Percentiles rank a stretch among this genome's conserved stretches.
These are phyloP conservation scores for Didymella lethalis DNA, from an alignment of 2,329 filamentous ascomycete genomes.

Conservation along the genomic window DNA sequence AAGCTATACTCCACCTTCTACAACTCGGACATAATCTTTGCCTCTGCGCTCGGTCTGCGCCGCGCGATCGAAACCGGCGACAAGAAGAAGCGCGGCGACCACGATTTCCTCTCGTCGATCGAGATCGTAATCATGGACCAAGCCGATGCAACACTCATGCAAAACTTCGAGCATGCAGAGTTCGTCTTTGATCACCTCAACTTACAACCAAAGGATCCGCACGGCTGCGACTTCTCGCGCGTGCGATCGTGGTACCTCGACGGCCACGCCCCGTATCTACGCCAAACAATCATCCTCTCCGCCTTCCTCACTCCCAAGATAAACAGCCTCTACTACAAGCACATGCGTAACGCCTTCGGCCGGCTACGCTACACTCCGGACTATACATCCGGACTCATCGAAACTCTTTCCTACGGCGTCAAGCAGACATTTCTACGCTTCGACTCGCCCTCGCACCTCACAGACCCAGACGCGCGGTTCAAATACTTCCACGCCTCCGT, in stretches of 20 bases:
- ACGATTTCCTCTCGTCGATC: conserved; percentile 92
- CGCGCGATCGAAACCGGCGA: conserved; percentile 86
- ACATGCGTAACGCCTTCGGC: conserved; percentile 82
- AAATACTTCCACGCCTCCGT: conserved; percentile 87
- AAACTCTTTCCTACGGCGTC: conserved; percentile 70
- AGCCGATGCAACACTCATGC: conserved; percentile 92
- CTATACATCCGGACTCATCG: conserved; percentile 76
- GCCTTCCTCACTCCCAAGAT: conserved; percentile 90
- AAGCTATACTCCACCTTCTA: conserved; percentile 97
- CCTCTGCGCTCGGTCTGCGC: conserved; percentile 86
- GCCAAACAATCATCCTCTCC: conserved; percentile 84
- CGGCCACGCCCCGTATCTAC: conserved; percentile 77
- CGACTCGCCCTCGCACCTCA: conserved; percentile 71
- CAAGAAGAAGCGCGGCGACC: conserved; percentile 69
- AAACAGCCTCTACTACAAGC: conserved; percentile 76
- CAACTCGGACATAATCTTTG: conserved; percentile 92
- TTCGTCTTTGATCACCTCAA: conserved; percentile 93
- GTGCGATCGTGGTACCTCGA: conserved; percentile 95
- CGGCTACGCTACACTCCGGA: conserved; percentile 74
- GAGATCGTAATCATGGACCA: conserved; percentile 92
- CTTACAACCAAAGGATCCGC: conserved; percentile 83
- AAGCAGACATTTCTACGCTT: conserved; percentile 93
- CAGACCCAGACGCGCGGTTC: conserved; percentile 88
- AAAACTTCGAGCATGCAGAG: conserved; percentile 97
- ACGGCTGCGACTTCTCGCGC: conserved; percentile 92